Evolutionary conservation across 208 protist species (phyloP).

Genomic region (Tritrichomonas musculus): DNA sequence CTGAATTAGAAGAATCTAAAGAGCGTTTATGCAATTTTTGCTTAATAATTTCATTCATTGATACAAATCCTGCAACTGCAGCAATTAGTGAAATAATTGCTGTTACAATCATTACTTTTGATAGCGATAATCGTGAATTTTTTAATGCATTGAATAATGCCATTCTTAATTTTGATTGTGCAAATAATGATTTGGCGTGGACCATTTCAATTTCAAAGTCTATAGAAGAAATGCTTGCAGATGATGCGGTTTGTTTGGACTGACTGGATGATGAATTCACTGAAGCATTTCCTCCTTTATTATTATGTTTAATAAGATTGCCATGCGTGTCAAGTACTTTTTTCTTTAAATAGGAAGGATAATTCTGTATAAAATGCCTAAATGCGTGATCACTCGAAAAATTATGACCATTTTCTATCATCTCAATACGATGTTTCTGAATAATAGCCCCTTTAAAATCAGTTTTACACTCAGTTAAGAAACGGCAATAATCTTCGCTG

Average conservation of each 20-base stretch:
- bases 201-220: neutral
- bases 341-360: neutral
- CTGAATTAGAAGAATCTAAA: too few relatives aligned
- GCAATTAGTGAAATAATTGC: neutral
- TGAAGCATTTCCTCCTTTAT: neutral
- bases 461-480: neutral
- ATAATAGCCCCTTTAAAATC: neutral
- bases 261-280: neutral
- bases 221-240: neutral
- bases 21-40: too few relatives aligned
- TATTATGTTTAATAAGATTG: neutral
- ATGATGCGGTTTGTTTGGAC: neutral
- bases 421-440: neutral
- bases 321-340: neutral
- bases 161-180: neutral
- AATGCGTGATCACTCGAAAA: neutral
- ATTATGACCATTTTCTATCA: neutral
- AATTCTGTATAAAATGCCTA: neutral
- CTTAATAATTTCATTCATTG: too few relatives aligned
- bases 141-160: neutral
- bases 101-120: neutral
- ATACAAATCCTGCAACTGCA: too few relatives aligned
- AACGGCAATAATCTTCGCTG: neutral
- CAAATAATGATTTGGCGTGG: neutral
- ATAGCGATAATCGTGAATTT: neutral